Base-by-base conservation (phyloP, 345 rosid genomes). In the Populus nigra region DNA sequence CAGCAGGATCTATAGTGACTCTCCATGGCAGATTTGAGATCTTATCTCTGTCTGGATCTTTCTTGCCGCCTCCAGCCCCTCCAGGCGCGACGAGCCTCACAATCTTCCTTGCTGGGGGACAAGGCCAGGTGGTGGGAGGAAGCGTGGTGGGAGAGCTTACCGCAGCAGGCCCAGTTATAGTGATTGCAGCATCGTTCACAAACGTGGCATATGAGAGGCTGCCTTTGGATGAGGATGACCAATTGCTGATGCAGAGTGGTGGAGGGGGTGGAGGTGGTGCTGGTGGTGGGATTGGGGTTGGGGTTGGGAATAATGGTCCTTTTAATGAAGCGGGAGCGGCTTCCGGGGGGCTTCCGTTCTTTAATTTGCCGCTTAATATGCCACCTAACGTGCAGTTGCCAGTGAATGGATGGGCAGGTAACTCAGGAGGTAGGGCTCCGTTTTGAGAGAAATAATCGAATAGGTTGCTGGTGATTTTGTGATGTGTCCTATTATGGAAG, bases 51-150 rank as follows among this genome's bases (percentile, higher is more conserved):
- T 83, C 97, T 0, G 99, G 99, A 22, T 92, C 99, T 31, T 95
- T 95, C 82, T 83, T 95, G 71, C 99, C 99, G 0, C 97, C 97
- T 8, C 99, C 99, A 9, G 98, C 99, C 36, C 99, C 99, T 5
- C 98, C 98, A 0, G 97, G 97, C 5, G 98, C 99, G 13, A 95
- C 99, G 0, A 93, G 99, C 78, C 74, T 95, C 76, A 92, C 99
- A 0, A 89, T 93, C 36, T 93, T 90, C 76, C 81, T 95, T 13
- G 92, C 96, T 9, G 98, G 99, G 8, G 92, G 94, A 25, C 97
- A 93, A 76, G 99, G 99, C 2, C 98, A 95, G 78, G 97, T 95
- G 18, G 91, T 95, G 8, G 99, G 99, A 0, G 99, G 99, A 27
- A 95, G 86, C 81, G 99, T 95, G 12, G 97, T 93, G 0, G 99